Base-by-base conservation (phyloP, 176 grass and related monocot species). In the Eragrostis curvula region DNA sequence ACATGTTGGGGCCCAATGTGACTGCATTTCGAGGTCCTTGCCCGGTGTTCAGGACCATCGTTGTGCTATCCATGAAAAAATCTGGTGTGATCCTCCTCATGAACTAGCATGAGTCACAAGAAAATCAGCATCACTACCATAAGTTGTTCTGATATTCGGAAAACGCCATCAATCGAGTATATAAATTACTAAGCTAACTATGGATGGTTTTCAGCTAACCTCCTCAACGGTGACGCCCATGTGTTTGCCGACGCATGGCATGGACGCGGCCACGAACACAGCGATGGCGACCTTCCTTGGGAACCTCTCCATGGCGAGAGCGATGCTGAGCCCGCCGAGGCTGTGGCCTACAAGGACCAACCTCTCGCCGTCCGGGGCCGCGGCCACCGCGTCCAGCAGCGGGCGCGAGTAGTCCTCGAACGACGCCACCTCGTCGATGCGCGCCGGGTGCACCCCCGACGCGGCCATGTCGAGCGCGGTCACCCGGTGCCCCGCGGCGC, bases 381-480 rank as follows among this genome's bases (percentile, higher is more conserved):
- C 36, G 2, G 78, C 79, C 52, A 89, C 70, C 5, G 53, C 83
- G 24, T 89, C 86, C n/a, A 89, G 83, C 83, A 86, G 68, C 25
- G 90, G 86, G 21, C 63, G 25, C 47, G 83, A 84, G 76, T 93
- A 93, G 11, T 93, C 91, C 52, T 88, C 91, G 47, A 93, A 85
- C 15, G 87, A 89, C 7, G 17, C 4, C 62, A 93, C 73, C 87
- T 93, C 91, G 36, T 81, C 66, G 47, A 84, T 17, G 42, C 84
- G 79, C 29, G 76, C 49, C 30, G 91, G 91, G 57, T 90, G 67
- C 16, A 39, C 84, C 6, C 91, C 87, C 7, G 75, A 70, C 65
- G 87, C 87, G 0, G 84, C 85, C 47, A 93, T 67, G 76, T 93
- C 87, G 49, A 92, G 50, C 83, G 84, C 75, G 2, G 90, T 89